Evolutionary conservation across 805 yeast species (phyloP).

Genomic region (Candida hungchunana): DNA sequence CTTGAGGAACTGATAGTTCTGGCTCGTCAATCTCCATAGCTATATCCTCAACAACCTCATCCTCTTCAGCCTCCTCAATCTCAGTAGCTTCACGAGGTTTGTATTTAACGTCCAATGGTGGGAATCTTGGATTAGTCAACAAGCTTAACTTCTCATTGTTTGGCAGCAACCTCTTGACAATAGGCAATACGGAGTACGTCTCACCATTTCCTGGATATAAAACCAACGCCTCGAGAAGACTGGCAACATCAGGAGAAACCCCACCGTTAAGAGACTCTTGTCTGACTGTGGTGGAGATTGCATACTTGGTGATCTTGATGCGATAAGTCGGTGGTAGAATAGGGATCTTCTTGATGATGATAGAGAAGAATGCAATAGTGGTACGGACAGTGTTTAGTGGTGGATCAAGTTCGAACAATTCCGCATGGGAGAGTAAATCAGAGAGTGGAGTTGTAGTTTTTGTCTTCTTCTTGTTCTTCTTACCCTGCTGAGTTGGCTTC

Average conservation of each 20-base stretch:
- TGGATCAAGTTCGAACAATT: slow-evolving; percentile 44
- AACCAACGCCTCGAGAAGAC: slow-evolving; percentile 51
- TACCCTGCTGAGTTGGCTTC: slow-evolving; percentile 31
- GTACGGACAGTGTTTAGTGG: slow-evolving; percentile 32
- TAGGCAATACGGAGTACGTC: slow-evolving; percentile 64
- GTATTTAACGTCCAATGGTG: slow-evolving; percentile 32
- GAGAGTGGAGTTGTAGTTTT: slow-evolving; percentile 49
- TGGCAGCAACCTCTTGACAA: slow-evolving; percentile 50
- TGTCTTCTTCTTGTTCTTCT: slow-evolving; percentile 40
- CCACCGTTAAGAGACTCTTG: slow-evolving; percentile 27
- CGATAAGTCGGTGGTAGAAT: slow-evolving; percentile 60
- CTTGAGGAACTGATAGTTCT: slow-evolving; percentile 4
- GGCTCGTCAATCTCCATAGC: neutral
- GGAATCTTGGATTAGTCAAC: slow-evolving; percentile 73
- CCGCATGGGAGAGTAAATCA: slow-evolving; percentile 64
- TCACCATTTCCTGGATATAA: slow-evolving; percentile 62
- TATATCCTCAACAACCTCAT: slow-evolving; percentile 15
- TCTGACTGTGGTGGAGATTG: slow-evolving; percentile 34
- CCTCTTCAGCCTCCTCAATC: slow-evolving; percentile 29
- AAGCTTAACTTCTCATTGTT: slow-evolving; percentile 51
- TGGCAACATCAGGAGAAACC: slow-evolving; percentile 27
- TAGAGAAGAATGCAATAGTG: slow-evolving; percentile 40
- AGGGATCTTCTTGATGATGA: slow-evolving; percentile 42
- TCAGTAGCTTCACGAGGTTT: slow-evolving; percentile 21
- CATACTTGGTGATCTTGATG: slow-evolving; percentile 48